Conservation (phyloP, 73 alveolate species). For the Durusdinium trenchii region DNA sequence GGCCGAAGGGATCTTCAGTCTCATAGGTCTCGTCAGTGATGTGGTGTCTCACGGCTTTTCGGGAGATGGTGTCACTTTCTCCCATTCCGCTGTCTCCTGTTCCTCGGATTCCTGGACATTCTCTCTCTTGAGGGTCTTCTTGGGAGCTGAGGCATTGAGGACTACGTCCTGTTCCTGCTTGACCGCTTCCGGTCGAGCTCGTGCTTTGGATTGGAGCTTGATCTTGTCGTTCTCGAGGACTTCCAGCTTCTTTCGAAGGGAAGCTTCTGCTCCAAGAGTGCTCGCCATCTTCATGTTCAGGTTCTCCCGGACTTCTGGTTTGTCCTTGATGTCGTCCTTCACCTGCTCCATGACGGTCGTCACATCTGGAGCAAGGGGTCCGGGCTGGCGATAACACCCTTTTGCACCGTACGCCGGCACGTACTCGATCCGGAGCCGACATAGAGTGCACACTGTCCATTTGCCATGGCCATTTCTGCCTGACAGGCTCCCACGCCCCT, state of each 20-base stretch:
- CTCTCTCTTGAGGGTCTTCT: background rate
- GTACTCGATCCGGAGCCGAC: background rate
- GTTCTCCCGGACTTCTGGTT: background rate
- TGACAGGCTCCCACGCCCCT: background rate
- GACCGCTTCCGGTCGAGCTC: background rate
- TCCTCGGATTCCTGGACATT: background rate
- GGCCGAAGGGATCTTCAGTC: background rate
- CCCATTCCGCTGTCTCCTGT: too few species aligned
- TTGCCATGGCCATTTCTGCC: background rate
- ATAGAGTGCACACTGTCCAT: background rate
- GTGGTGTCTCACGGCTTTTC: background rate
- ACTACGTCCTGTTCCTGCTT: background rate
- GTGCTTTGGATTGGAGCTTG: background rate
- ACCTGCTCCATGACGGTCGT: background rate
- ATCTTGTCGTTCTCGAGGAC: background rate
- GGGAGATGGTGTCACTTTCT: background rate
- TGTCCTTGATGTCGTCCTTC: background rate
- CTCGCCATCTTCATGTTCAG: background rate
- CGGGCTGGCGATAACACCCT: background rate
- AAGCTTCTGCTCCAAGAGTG: background rate
- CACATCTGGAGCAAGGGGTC: background rate
- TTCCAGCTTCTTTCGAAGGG: background rate
- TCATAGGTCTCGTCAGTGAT: background rate
- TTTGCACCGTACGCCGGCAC: conserved; percentile 1
- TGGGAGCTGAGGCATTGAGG: background rate